These are phyloP conservation scores for Backusella australiensis DNA, from an alignment of 192 early-diverging fungal species.

Conservation along the genomic window DNA sequence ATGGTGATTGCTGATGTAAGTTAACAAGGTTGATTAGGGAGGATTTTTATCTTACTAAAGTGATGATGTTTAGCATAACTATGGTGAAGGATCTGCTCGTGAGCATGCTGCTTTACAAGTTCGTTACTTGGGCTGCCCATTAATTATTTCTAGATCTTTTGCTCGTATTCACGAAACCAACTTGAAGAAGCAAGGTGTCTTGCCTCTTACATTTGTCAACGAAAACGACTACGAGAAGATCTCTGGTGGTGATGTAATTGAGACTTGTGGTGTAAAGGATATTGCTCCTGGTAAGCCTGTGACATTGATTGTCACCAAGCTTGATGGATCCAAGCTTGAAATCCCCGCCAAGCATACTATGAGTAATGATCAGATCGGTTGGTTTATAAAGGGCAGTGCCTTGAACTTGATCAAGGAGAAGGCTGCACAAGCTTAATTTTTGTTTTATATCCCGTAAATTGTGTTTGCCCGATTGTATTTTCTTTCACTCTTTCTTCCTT, in stretches of 20 bases:
- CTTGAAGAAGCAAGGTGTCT: constrained; percentile 98
- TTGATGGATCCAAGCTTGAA: constrained; percentile 51
- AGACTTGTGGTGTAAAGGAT: constrained; percentile 63
- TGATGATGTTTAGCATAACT: constrained; percentile 64
- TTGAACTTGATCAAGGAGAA: constrained; percentile 75
- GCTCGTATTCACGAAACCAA: constrained; percentile 99
- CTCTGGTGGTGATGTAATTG: constrained; percentile 61
- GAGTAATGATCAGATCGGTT: constrained; percentile 87
- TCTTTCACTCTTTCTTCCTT: constrained; percentile 4
- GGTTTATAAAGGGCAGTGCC: constrained; percentile 90
- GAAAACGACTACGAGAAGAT: constrained; percentile 83
- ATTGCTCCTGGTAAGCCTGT: constrained; percentile 61
- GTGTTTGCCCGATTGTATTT: background rate
- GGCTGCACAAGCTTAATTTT: constrained; percentile 11
- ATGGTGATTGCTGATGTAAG: constrained; percentile 80
- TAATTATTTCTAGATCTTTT: constrained; percentile 90
- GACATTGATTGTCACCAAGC: constrained; percentile 55
- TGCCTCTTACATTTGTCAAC: constrained; percentile 89
- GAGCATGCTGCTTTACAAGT: constrained; percentile 90
- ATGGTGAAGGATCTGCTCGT: constrained; percentile 92
- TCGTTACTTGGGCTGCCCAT: constrained; percentile 79
- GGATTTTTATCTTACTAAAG: background rate
- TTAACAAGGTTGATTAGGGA: constrained; percentile 3
- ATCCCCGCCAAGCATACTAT: constrained; percentile 83
- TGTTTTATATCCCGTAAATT: constrained; percentile 2